Conservation (phyloP, 2,329 filamentous ascomycete genomes). For the Trichophyton schoenleinii region DNA sequence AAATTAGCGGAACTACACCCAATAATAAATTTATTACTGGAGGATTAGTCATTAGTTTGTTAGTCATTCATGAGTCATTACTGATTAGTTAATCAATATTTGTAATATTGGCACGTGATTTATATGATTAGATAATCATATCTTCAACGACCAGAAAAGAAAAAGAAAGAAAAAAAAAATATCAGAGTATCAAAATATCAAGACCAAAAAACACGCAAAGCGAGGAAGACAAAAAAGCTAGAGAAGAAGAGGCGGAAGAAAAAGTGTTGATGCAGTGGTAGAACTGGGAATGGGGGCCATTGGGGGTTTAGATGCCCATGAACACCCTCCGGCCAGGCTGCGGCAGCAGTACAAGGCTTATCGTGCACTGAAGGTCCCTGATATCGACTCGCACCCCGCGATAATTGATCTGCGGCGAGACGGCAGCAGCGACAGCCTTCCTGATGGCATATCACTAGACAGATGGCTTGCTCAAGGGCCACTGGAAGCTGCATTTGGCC, state of each 20-base stretch:
- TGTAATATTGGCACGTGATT: background rate
- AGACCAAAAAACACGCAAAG: background rate
- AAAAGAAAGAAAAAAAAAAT: background rate
- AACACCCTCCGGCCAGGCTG: conserved; percentile 60
- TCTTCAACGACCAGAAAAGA: background rate
- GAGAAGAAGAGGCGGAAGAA: background rate
- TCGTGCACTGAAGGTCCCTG: conserved; percentile 45
- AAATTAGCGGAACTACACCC: too few relatives aligned
- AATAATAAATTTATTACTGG: too few relatives aligned
- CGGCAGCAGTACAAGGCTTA: conserved; percentile 63
- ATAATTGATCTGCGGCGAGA: conserved; percentile 44
- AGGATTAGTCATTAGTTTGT: background rate
- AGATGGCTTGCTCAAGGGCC: conserved; percentile 21
- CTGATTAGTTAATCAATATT: too few relatives aligned
- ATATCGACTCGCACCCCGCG: conserved; percentile 41
- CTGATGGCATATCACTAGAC: conserved; percentile 18
- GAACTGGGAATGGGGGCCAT: background rate
- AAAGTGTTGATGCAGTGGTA: background rate
- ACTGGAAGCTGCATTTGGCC: conserved; percentile 22
- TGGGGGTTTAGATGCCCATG: conserved; percentile 55
- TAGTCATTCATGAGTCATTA: background rate
- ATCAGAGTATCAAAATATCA: background rate
- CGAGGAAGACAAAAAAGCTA: background rate
- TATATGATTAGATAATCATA: background rate
- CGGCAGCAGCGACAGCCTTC: conserved; percentile 21